These are phyloP conservation scores for Capsella rubella DNA, from an alignment of 441 rosid species.

Conservation along the genomic window DNA sequence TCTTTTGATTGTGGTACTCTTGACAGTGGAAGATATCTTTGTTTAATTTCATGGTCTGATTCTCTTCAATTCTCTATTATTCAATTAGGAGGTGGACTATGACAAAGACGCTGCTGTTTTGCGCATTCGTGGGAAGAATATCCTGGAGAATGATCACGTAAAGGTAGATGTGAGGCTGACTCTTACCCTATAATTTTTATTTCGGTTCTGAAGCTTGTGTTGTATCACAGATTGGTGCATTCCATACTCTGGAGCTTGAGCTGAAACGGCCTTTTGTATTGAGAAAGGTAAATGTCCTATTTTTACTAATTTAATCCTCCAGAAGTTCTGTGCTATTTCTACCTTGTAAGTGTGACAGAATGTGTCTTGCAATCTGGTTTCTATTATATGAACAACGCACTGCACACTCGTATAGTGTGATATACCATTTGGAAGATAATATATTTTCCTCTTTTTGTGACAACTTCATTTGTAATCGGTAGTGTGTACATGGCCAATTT, in stretches of 20 bases:
- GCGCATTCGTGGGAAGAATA: conserved; percentile 94
- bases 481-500: conserved; percentile 33
- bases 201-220: conserved; percentile 22
- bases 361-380: conserved; percentile 9
- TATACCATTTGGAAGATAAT: conserved; percentile 8
- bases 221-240: conserved; percentile 85
- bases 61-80: conserved; percentile 16
- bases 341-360: conserved; percentile 16
- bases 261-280: conserved; percentile 86
- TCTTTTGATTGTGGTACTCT: background rate
- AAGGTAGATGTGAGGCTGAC: conserved; percentile 57
- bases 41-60: conserved; percentile 9
- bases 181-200: background rate
- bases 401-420: conserved; percentile 1
- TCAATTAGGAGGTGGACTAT: conserved; percentile 68
- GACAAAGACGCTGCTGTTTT: conserved; percentile 79
- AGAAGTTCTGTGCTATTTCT: conserved; percentile 12
- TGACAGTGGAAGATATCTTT: conserved; percentile 11
- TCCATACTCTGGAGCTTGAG: conserved; percentile 88
- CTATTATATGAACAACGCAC: background rate
- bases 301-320: conserved; percentile 7
- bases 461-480: conserved; percentile 20
- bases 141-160: conserved; percentile 83
- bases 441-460: background rate
- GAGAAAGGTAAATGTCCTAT: conserved; percentile 65